Conservation (phyloP, 2,329 filamentous ascomycete genomes). For the Tolypocladium tropicale region DNA sequence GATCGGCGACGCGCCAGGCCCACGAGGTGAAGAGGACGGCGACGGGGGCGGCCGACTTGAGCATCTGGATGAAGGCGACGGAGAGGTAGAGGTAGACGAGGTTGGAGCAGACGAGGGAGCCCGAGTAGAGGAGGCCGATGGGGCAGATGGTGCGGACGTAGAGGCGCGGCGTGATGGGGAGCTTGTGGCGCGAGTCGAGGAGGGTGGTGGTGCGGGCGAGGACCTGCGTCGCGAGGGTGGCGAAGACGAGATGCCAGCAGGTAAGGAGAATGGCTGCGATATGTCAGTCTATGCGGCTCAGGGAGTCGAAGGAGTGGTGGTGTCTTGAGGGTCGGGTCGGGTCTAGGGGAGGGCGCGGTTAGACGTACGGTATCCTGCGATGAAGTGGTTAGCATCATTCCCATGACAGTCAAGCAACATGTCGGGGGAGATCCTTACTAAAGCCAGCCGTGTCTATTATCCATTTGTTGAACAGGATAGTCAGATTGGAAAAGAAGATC, state of each 20-base stretch:
- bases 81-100: conserved; percentile 58
- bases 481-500: conserved; percentile 76
- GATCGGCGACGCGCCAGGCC: conserved; percentile 41
- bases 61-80: conserved; percentile 62
- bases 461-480: conserved; percentile 91
- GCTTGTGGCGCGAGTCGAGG: conserved; percentile 51
- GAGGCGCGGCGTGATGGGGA: conserved; percentile 49
- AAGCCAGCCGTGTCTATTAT: conserved; percentile 67
- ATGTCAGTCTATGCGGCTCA: background rate
- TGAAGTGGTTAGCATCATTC: background rate
- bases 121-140: conserved; percentile 55
- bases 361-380: conserved; percentile 13
- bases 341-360: background rate
- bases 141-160: conserved; percentile 55
- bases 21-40: conserved; percentile 57
- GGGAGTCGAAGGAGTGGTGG: background rate
- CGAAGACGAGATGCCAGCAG: conserved; percentile 59
- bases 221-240: conserved; percentile 54
- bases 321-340: background rate
- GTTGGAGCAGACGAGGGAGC: conserved; percentile 57
- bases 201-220: conserved; percentile 53
- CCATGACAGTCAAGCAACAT: background rate
- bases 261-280: conserved; percentile 46
- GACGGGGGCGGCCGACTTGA: conserved; percentile 58
- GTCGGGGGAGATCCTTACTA: conserved; percentile 40